These are phyloP conservation scores for Botrytis sinoallii DNA, from an alignment of 2,329 filamentous ascomycete species.

Conservation along the genomic window DNA sequence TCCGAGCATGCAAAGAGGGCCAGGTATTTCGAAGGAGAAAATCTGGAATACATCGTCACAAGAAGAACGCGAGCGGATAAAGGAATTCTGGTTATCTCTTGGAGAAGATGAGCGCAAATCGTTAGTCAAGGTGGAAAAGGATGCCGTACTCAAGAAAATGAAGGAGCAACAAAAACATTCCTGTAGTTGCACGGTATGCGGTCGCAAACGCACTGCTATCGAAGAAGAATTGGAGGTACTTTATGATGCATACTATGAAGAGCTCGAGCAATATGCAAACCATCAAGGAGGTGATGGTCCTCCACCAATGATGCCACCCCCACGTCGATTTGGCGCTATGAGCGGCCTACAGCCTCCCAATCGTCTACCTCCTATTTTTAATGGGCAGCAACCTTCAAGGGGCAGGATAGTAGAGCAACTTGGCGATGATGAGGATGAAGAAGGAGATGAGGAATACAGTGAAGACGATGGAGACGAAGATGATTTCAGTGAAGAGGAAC, in stretches of 20 bases:
- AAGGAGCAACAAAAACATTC: slow-evolving; percentile 99
- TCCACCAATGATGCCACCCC: slow-evolving; percentile 65
- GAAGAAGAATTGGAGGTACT: slow-evolving; percentile 97
- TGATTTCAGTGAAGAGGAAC: slow-evolving; percentile 65
- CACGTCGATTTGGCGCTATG: slow-evolving; percentile 59
- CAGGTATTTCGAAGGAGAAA: slow-evolving; percentile 60
- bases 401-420: slow-evolving; percentile 70
- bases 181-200: slow-evolving; percentile 96
- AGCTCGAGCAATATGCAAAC: slow-evolving; percentile 95
- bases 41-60: slow-evolving; percentile 97
- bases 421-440: slow-evolving; percentile 44
- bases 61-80: slow-evolving; percentile 94
- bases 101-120: slow-evolving; percentile 94
- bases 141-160: slow-evolving; percentile 97
- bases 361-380: slow-evolving; percentile 56
- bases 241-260: slow-evolving; percentile 98
- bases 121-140: slow-evolving; percentile 96
- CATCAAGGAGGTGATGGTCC: slow-evolving; percentile 70
- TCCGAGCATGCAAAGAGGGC: slow-evolving; percentile 41
- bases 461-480: slow-evolving; percentile 59
- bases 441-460: slow-evolving; percentile 45
- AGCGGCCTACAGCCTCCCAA: slow-evolving; percentile 55
- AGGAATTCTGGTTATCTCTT: slow-evolving; percentile 94
- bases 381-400: slow-evolving; percentile 66
- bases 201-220: slow-evolving; percentile 91